Evolutionary conservation across 2,329 filamentous ascomycete species (phyloP), one percentile per base, ranked within the genome.

Genomic region (Stagonosporopsis rhizophila): DNA sequence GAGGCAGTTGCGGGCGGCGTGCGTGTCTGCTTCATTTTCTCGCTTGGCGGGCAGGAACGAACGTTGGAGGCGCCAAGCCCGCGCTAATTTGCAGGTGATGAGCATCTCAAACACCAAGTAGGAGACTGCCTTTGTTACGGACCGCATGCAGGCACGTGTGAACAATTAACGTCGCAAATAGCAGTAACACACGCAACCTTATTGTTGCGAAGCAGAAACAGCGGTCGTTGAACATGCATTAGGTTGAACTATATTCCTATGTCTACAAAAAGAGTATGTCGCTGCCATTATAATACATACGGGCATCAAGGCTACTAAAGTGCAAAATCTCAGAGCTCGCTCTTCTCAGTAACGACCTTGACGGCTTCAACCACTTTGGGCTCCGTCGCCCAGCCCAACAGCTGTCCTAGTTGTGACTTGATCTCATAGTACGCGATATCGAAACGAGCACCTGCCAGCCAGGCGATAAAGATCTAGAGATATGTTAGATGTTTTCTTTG

Each of bases 371-470:
- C 59, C 44, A 49, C 53, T 25, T 55, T 56, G 41, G 57, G 53
- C 20, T 58, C 59, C 11, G 27, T 30, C 27, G 56, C 57, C 53
- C 47, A 56, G 23, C 71, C 69, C 34, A 78, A 49, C 53, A 73
- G 55, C 77, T 76, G 9, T 74, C 79, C 56, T 66, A 75, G 56
- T 81, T 78, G 59, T 79, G 82, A 58, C 80, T 81, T 81, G 61
- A 90, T 66, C 66, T 88, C 81, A 42, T 81, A 69, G 65, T 84
- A 82, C 8, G 88, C 85, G 58, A 89, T 79, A 74, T 96, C 91
- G 76, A 96, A 95, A 54, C 89, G 85, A 27, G 92, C 92, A 53
- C 94, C 93, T 62, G 93, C 82, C 46, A 89, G 78, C 85, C 87
- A 96, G 9, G 94, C 94, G 35, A 85, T 78, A 50, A 87, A 87